A percentile compares a stretch with the other conserved stretches of the same genome.
phyloP scores from a whole-genome alignment of 2,329 filamentous ascomycete species.

The Colletotrichum sansevieriae region DNA sequence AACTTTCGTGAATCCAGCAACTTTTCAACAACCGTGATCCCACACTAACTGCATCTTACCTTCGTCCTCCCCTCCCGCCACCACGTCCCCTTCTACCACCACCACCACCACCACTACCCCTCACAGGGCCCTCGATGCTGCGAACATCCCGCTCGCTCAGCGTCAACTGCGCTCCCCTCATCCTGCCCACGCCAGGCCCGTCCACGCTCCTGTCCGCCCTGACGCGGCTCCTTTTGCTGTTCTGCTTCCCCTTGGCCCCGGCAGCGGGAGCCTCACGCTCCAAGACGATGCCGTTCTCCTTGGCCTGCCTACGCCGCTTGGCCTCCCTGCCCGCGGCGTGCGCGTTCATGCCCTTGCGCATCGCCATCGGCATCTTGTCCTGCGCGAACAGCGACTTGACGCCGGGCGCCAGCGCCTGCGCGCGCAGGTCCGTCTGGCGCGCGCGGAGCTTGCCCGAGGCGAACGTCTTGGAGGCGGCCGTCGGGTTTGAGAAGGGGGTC shows the following conservation, averaged over 20 bases:
- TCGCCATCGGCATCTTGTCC: conserved; percentile 88
- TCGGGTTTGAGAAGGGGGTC: conserved; percentile 55
- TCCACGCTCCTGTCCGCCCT: conserved; percentile 74
- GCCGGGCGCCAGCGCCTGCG: conserved; percentile 73
- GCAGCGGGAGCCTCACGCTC: conserved; percentile 64
- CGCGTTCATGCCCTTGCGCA: conserved; percentile 84
- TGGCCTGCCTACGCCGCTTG: conserved; percentile 81
- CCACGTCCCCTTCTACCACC: conserved; percentile 37
- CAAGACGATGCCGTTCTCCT: conserved; percentile 90
- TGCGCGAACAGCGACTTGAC: conserved; percentile 76
- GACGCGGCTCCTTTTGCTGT: conserved; percentile 50
- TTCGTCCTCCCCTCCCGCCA: conserved; percentile 47
- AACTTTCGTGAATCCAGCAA: too few relatives aligned
- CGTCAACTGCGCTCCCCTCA: conserved; percentile 82
- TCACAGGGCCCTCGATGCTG: conserved; percentile 69
- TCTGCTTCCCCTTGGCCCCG: conserved; percentile 46
- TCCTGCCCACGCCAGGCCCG: conserved; percentile 82
- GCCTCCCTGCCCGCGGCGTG: conserved; percentile 76
- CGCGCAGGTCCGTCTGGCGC: conserved; percentile 85
- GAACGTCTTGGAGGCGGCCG: conserved; percentile 58
- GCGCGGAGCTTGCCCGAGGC: conserved; percentile 78
- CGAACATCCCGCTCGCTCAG: conserved; percentile 83
- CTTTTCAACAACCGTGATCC: background rate
- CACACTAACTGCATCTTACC: background rate
- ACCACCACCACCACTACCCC: conserved; percentile 15